Base-by-base conservation (phyloP, 139 green algal genomes). In the Prasinococcaceae sp. region DNA sequence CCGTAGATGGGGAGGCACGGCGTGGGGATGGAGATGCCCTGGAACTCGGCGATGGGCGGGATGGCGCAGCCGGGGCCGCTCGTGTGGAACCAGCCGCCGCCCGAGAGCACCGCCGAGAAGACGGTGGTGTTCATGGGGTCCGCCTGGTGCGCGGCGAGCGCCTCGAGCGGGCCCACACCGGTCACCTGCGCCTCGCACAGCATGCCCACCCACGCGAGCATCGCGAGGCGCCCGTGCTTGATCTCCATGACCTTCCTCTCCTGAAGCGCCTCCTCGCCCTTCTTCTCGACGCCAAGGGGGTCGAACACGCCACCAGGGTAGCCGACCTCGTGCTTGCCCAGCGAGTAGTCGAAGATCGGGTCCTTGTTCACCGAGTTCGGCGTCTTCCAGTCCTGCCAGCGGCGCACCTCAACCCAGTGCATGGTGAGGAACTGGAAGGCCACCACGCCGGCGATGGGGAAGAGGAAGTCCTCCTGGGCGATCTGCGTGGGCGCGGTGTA, bases 381-480 rank as follows among this genome's bases (percentile, higher is more conserved):
- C 38, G 90, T 86, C 30, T 60, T 53, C 40, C 87, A 69, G 66
- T 94, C 84, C 36, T 76, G 53, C 65, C 76, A 85, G 48, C 84
- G 68, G 69, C 77, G 74, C 26, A 63, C 77, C 68, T 84, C 77
- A 24, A 85, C 77, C 29, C 60, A 90, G 70, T 88, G 19, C 78
- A 94, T 92, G 28, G 74, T 61, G 43, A 88, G 74, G 44, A 94
- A 75, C 80, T 94, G 67, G 26, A 92, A 74, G 12, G 69, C 70
- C 24, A 92, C 47, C 53, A 94, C 74, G 53, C 79, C 83, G 25
- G 39, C 36, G 17, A 39, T 14, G 32, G 83, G 81, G 68, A 70
- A 83, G 67, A 93, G 92, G 37, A 77, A 44, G 26, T 88, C 72
- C 4, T 77, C 77, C 23, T 61, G 48, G 29, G 73, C 58, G n/a